Conservation (phyloP, 257 asterid species). For the Scutellaria barbata region DNA sequence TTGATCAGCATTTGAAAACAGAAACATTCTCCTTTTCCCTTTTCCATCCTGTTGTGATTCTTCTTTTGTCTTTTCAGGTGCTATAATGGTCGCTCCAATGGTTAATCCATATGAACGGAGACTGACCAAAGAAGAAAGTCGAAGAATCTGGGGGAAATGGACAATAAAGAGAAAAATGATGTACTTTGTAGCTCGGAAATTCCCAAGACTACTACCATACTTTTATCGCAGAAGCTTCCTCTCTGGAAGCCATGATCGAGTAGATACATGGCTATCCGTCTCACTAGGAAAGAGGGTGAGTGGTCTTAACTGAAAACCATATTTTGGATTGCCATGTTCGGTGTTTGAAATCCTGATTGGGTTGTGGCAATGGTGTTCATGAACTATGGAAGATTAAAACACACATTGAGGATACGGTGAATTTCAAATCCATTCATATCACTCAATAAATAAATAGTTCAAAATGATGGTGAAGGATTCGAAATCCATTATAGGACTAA, state of each 20-base stretch:
- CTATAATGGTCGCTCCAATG: slow-evolving; percentile 90
- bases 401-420: not conserved
- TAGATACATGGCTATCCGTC: slow-evolving; percentile 68
- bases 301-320: slow-evolving; percentile 27
- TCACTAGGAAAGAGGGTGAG: slow-evolving; percentile 76
- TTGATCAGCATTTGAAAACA: not conserved
- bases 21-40: not conserved
- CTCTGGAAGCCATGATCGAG: slow-evolving; percentile 73
- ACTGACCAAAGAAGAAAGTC: slow-evolving; percentile 74
- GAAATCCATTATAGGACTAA: too few species aligned
- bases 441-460: too few species aligned
- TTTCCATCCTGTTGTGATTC: slow-evolving; percentile 27
- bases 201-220: slow-evolving; percentile 71
- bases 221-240: slow-evolving; percentile 78
- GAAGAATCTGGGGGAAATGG: slow-evolving; percentile 82
- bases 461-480: too few species aligned
- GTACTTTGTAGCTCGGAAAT: slow-evolving; percentile 72
- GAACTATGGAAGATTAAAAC: not conserved
- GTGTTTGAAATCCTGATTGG: not conserved
- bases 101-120: slow-evolving; percentile 88
- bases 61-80: slow-evolving; percentile 61
- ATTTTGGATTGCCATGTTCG: not conserved
- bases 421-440: too few species aligned
- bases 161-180: slow-evolving; percentile 61
- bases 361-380: not conserved